Conservation (phyloP, 129 eudicot genomes). For the Helichrysum umbraculigerum region DNA sequence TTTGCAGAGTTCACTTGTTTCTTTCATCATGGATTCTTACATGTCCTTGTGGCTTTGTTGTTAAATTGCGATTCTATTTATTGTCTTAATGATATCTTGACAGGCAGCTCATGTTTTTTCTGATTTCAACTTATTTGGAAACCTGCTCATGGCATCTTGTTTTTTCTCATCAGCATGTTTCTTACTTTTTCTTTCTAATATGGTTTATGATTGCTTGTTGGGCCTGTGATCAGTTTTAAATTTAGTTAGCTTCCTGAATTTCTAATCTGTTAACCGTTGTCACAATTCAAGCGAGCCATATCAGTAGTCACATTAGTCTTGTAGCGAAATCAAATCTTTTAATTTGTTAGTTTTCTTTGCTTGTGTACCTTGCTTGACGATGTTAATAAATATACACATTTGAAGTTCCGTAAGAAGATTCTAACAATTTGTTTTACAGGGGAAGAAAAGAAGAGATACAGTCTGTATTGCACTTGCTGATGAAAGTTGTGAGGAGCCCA, state of each 20-base stretch:
- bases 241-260: too few species aligned
- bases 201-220: background rate
- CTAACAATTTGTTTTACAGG: constrained; percentile 37
- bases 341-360: background rate
- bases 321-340: background rate
- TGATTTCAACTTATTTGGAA: too few species aligned
- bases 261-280: too few species aligned
- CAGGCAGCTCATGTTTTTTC: background rate
- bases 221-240: too few species aligned
- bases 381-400: background rate
- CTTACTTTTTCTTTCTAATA: too few species aligned
- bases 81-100: background rate
- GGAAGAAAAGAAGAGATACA: constrained; percentile 23
- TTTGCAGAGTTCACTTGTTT: background rate
- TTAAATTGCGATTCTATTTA: background rate
- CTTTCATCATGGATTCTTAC: background rate
- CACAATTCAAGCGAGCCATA: too few species aligned
- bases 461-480: background rate
- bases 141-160: too few species aligned
- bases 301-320: constrained; percentile 2
- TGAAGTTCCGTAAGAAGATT: background rate
- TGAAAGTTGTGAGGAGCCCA: background rate
- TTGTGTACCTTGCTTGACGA: constrained; percentile 4
- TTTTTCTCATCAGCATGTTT: too few species aligned
- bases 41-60: background rate